phyloP scores from a whole-genome alignment of 441 rosid species.

The Jatropha podagrica region DNA sequence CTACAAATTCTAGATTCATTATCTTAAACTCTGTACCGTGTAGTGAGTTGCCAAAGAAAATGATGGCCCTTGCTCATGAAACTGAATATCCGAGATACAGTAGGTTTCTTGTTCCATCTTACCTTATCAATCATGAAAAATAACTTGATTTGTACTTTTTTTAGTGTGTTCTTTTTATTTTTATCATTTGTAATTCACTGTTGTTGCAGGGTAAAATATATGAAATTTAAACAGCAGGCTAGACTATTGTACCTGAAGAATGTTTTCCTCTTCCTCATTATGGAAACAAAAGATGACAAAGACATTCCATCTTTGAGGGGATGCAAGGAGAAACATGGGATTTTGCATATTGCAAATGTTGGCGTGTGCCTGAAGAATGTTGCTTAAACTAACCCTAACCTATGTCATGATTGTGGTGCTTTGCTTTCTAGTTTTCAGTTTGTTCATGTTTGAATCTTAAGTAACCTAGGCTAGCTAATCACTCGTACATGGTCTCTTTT shows the following conservation, averaged over 20 bases:
- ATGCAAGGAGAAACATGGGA: background rate
- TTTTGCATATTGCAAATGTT: slow-evolving; percentile 1
- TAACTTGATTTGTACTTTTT: background rate
- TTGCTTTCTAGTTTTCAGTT: background rate
- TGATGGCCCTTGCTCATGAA: slow-evolving; percentile 11
- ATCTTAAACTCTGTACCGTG: slow-evolving; percentile 8
- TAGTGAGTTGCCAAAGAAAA: slow-evolving; percentile 1
- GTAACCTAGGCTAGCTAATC: background rate
- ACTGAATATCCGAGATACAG: background rate
- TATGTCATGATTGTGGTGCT: slow-evolving; percentile 14
- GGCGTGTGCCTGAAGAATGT: slow-evolving; percentile 17
- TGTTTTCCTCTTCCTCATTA: slow-evolving; percentile 1
- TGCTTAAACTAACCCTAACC: slow-evolving; percentile 13
- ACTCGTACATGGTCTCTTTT: background rate
- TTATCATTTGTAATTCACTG: background rate
- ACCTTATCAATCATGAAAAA: background rate
- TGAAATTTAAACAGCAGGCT: background rate
- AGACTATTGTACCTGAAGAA: background rate
- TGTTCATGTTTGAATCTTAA: background rate
- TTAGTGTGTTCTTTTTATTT: background rate
- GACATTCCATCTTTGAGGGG: slow-evolving; percentile 18
- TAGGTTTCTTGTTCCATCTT: slow-evolving; percentile 3
- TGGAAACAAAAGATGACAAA: slow-evolving; percentile 14
- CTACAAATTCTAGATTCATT: background rate
- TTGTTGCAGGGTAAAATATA: background rate